Percentiles rank a stretch among this genome's conserved stretches.
Evolutionary conservation across 1,139 yeast genomes (phyloP).

Genomic region (Zygosaccharomyces sapae): DNA sequence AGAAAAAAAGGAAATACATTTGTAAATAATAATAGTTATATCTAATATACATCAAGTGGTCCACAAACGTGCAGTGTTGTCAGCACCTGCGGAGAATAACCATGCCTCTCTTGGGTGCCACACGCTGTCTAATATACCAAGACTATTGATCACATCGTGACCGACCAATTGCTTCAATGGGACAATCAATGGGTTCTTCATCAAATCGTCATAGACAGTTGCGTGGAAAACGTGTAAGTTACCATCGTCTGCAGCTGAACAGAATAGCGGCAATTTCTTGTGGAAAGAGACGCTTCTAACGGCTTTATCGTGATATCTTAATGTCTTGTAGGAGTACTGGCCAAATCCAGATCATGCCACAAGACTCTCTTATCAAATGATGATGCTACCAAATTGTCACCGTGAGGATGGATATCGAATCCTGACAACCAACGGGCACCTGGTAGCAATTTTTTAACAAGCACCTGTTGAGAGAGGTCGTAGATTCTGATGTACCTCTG

Average conservation of each 20-base stretch:
- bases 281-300: conserved; percentile 87
- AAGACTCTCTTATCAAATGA: conserved; percentile 92
- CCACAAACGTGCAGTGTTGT: conserved; percentile 94
- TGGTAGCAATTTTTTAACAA: conserved; percentile 81
- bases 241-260: conserved; percentile 97
- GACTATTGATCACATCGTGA: conserved; percentile 72
- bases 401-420: conserved; percentile 92
- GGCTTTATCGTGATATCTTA: conserved; percentile 92
- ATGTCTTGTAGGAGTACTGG: conserved; percentile 85
- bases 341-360: conserved; percentile 95
- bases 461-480: conserved; percentile 79
- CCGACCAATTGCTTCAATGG: conserved; percentile 94
- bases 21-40: conserved; percentile 3
- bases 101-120: conserved; percentile 99
- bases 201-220: conserved; percentile 89
- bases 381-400: conserved; percentile 88
- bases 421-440: conserved; percentile 94
- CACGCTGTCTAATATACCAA: conserved; percentile 83
- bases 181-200: conserved; percentile 92
- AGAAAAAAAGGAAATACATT: not conserved
- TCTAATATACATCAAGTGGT: conserved; percentile 52
- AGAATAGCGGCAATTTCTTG: conserved; percentile 83
- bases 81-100: conserved; percentile 98
- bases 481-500: conserved; percentile 89
- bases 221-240: conserved; percentile 92